These are phyloP conservation scores for Hypoxylon perforatum DNA, from an alignment of 495 filamentous ascomycete species.

Conservation along the genomic window DNA sequence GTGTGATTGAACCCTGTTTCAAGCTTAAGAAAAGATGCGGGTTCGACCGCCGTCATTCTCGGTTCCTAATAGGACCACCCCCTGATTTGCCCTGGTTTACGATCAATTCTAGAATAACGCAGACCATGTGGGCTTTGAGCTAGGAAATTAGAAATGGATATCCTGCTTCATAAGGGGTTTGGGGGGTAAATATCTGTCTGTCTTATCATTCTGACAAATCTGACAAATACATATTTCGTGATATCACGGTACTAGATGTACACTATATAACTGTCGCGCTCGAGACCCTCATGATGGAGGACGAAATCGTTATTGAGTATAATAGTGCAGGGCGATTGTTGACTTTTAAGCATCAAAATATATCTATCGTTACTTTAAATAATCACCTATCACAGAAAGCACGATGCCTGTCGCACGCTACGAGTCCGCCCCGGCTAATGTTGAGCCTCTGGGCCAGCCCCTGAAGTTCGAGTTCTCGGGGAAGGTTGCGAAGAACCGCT, in stretches of 20 bases:
- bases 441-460: constrained; percentile 57
- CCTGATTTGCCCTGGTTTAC: no score
- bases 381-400: neutral
- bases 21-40: no score
- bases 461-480: constrained; percentile 67
- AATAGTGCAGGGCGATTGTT: neutral
- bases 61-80: neutral
- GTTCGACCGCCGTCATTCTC: neutral
- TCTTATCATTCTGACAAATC: no score
- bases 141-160: neutral
- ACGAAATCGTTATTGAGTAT: neutral
- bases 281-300: no score
- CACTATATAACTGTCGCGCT: no score
- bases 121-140: neutral
- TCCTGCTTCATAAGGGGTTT: no score
- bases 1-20: neutral
- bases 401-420: constrained; percentile 33
- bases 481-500: constrained; percentile 63
- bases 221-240: no score
- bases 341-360: neutral
- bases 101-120: no score
- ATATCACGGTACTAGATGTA: no score
- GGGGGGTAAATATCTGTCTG: no score
- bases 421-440: constrained; percentile 26
- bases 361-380: neutral